Percentiles rank a stretch among this genome's conserved stretches.
Evolutionary conservation across 306 rosid species (phyloP).

Genomic region (Sphenostylis stenocarpa): DNA sequence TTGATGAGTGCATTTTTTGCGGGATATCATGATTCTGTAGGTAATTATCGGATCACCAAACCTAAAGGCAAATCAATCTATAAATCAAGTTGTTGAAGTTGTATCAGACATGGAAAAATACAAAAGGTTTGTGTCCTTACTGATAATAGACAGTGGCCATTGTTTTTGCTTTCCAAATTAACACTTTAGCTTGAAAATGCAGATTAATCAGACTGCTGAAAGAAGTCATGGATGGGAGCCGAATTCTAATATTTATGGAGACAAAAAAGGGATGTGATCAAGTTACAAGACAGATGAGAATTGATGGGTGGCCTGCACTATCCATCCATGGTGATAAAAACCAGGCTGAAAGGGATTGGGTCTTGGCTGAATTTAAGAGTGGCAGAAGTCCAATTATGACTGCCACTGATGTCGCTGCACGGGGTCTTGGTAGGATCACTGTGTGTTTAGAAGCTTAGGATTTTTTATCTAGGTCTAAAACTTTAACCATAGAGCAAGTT

Average conservation of each 20-base stretch:
- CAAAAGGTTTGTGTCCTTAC: slow-evolving; percentile 62
- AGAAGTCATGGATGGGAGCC: slow-evolving; percentile 74
- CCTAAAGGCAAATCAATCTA: slow-evolving; percentile 91
- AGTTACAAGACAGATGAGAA: slow-evolving; percentile 87
- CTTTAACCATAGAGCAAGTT: slow-evolving; percentile 60
- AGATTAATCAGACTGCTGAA: slow-evolving; percentile 82
- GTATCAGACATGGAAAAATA: slow-evolving; percentile 76
- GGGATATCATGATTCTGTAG: slow-evolving; percentile 40
- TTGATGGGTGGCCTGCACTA: slow-evolving; percentile 98
- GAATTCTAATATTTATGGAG: slow-evolving; percentile 82
- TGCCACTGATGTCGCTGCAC: slow-evolving; percentile 99
- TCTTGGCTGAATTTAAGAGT: slow-evolving; percentile 95
- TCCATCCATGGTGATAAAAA: slow-evolving; percentile 98
- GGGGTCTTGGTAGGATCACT: slow-evolving; percentile 99
- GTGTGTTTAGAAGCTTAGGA: slow-evolving; percentile 70
- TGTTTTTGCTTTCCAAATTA: slow-evolving; percentile 25
- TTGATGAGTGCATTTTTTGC: slow-evolving; percentile 11
- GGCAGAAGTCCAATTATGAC: slow-evolving; percentile 98
- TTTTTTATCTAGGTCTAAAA: slow-evolving; percentile 50
- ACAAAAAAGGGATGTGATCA: slow-evolving; percentile 94
- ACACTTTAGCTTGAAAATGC: slow-evolving; percentile 34
- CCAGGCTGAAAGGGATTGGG: slow-evolving; percentile 98
- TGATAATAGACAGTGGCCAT: not conserved
- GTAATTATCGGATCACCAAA: slow-evolving; percentile 80
- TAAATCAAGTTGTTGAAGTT: slow-evolving; percentile 85